Evolutionary conservation across 1,284 basidiomycete genomes (phyloP).

Genomic region (Pyrrhoderma noxium): DNA sequence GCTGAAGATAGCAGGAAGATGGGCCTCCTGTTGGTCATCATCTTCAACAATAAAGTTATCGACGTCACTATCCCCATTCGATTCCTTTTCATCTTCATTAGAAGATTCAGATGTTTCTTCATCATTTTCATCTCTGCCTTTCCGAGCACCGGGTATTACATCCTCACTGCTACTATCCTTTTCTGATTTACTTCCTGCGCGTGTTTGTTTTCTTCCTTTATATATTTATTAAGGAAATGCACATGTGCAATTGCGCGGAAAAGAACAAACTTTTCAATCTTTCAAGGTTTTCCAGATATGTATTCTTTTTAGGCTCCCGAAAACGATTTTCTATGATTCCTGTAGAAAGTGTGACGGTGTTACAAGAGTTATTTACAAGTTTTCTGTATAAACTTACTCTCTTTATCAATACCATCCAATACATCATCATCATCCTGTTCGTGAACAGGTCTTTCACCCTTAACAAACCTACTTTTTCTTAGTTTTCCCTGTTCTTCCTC

Average conservation of each 20-base stretch:
- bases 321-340: conserved; percentile 59
- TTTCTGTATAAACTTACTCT: conserved; percentile 34
- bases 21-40: conserved; percentile 28
- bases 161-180: conserved; percentile 29
- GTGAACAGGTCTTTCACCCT: conserved; percentile 37
- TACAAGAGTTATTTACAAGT: conserved; percentile 15
- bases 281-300: conserved; percentile 58
- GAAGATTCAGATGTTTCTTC: conserved; percentile 13
- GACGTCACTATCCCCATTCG: conserved; percentile 33
- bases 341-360: too few species aligned
- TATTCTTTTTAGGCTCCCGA: conserved; percentile 47
- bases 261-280: conserved; percentile 47
- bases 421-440: conserved; percentile 46
- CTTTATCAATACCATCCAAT: conserved; percentile 51
- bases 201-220: conserved; percentile 43
- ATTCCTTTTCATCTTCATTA: conserved; percentile 26
- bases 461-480: conserved; percentile 28
- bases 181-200: conserved; percentile 31
- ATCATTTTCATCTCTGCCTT: conserved; percentile 18
- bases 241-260: conserved; percentile 11
- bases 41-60: conserved; percentile 64
- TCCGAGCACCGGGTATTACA: conserved; percentile 26
- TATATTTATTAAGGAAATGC: conserved; percentile 11
- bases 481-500: conserved; percentile 7
- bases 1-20: conserved; percentile 70